Base-by-base conservation (phyloP, 2,329 filamentous ascomycete genomes). In the Fusarium luffae region DNA sequence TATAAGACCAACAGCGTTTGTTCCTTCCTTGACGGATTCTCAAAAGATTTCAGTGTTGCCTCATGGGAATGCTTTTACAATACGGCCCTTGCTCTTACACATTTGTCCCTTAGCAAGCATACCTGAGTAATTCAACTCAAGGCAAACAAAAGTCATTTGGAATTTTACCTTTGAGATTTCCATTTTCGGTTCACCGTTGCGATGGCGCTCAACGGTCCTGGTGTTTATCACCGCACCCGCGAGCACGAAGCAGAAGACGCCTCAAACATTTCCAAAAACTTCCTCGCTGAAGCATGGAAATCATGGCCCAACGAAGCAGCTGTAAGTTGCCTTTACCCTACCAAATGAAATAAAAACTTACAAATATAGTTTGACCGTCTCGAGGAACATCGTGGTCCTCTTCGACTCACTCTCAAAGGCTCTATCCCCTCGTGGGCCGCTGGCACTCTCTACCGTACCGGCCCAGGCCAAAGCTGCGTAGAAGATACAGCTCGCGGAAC, bases 391-490 rank as follows among this genome's bases (percentile, higher is more conserved):
- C 85, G 85, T 6, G 85, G 86, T 0, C 91, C 92, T 0, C 81
- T 94, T 6, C 82, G 89, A 50, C 84, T 95, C 14, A 73, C 75
- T 1, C 84, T 95, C 7, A 83, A 82, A 40, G 93, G 93, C 13
- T 77, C 78, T 0, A 93, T 96, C 52, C 93, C 93, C 2, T 62
- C 82, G 2, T 94, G 92, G 83, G 88, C 88, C 5, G 89, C 91
- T 4, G 93, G 93, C 2, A 84, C 86, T 3, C 83, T 96, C 1
- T 95, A 90, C 77, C 86, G 93, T 25, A 94, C 91, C 0, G 93
- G 93, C 0, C 92, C 92, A 0, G 91, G 92, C 2, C 84, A 86
- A 28, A 88, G 86, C 76, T 85, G 85, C 40, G 80, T 93, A 5
- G 83, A 89, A n/a, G 77, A 81, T 44, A 89, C 88, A 1, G 79